These are phyloP conservation scores for Cladosporium sp. DNA, from an alignment of 2,329 filamentous ascomycete species.

Conservation along the genomic window DNA sequence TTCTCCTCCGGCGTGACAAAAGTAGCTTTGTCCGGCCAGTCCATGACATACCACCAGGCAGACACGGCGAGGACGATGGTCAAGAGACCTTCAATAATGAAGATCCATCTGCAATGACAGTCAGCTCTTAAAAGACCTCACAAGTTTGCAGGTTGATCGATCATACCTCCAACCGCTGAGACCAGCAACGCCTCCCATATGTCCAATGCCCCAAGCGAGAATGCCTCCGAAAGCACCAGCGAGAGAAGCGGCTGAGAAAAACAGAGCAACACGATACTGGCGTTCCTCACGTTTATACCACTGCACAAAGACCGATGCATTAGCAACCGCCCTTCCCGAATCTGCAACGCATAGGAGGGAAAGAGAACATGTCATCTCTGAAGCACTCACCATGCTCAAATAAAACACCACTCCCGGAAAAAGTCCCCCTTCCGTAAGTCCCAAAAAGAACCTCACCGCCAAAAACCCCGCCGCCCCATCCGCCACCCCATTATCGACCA, in stretches of 20 bases:
- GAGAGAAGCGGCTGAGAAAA: conserved; percentile 32
- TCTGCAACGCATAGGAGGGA: no score
- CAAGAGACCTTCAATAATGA: conserved; percentile 53
- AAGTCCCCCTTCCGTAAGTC: conserved; percentile 43
- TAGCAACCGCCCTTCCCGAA: background rate
- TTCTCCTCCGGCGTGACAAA: conserved; percentile 58
- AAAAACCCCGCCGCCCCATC: conserved; percentile 42
- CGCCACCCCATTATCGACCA: conserved; percentile 40
- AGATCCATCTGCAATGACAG: conserved; percentile 67
- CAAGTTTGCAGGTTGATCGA: no score
- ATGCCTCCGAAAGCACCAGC: conserved; percentile 36
- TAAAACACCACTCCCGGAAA: conserved; percentile 37
- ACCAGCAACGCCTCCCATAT: conserved; percentile 56
- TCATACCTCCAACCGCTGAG: conserved; percentile 57
- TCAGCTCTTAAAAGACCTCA: background rate
- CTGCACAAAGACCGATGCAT: conserved; percentile 13
- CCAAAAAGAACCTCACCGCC: conserved; percentile 39
- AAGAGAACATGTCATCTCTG: no score
- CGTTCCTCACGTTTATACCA: conserved; percentile 34
- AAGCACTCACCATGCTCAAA: conserved; percentile 18
- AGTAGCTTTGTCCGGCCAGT: conserved; percentile 49
- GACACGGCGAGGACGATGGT: conserved; percentile 51
- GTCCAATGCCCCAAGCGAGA: conserved; percentile 45
- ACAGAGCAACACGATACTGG: conserved; percentile 30
- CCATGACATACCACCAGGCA: conserved; percentile 53